Conservation (phyloP, 2,329 filamentous ascomycete species). For the Cordyceps javanica region DNA sequence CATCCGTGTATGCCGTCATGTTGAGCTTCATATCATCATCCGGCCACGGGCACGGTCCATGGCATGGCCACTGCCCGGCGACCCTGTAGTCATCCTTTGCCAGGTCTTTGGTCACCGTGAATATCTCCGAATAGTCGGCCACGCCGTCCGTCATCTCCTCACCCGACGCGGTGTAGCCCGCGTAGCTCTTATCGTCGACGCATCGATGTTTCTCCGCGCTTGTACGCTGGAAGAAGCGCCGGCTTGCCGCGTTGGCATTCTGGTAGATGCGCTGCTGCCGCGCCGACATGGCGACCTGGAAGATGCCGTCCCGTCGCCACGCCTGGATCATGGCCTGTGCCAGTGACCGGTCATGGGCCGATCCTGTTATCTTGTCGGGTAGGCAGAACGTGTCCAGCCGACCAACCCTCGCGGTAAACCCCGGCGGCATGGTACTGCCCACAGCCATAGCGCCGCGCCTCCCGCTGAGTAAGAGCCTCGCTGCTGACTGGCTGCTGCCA, state of each 20-base stretch:
- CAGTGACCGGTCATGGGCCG: conserved; percentile 27
- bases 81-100: conserved; percentile 32
- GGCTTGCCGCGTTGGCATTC: conserved; percentile 30
- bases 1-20: conserved; percentile 35
- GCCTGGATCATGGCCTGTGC: conserved; percentile 35
- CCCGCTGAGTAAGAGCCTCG: neutral
- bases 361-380: conserved; percentile 30
- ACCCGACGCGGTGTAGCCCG: conserved; percentile 44
- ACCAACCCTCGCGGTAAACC: conserved; percentile 20
- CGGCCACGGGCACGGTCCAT: conserved; percentile 44
- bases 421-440: conserved; percentile 22
- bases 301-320: conserved; percentile 39
- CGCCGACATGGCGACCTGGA: conserved; percentile 36
- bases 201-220: conserved; percentile 34
- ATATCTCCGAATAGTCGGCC: conserved; percentile 47
- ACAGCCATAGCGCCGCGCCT: neutral
- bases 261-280: conserved; percentile 30
- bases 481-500: neutral
- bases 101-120: conserved; percentile 45
- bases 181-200: conserved; percentile 38
- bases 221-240: conserved; percentile 32
- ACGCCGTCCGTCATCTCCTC: conserved; percentile 43
- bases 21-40: conserved; percentile 32
- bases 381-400: conserved; percentile 37
- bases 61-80: conserved; percentile 39